Evolutionary conservation across 1,139 yeast species (phyloP), one percentile per base, ranked within the genome.

Genomic region (Scheffersomyces parashehatae): DNA sequence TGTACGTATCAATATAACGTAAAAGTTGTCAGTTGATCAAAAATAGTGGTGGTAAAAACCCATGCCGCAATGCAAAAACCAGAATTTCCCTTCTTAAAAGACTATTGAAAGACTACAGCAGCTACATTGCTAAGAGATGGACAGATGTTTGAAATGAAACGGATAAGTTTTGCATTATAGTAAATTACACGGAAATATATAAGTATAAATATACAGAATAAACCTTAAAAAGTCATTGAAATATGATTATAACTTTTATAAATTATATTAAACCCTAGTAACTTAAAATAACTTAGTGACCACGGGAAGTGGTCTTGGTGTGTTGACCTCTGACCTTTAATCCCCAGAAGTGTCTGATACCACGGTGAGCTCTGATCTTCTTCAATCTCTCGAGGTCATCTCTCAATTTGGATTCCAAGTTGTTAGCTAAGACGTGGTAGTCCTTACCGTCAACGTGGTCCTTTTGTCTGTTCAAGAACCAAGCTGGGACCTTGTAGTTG

Each of bases 341-440:
- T 70, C 98, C 98, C 98, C 98, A 95, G 95, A 86, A 91, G 85
- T 93, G 99, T 86, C 99, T 89, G 77, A 93, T 88, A 91, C 99
- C 99, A 82, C 98, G 88, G 95, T 93, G 99, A 70, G 98, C 83
- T 86, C 98, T 93, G 86, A 95, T 93, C 83, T 95, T 93, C 96
- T 95, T 95, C 79, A 93, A 85, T 85, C 98, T 93, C 83, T 93
- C 99, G 77, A 93, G 84, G 73, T 93, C 99, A 75, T 93, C 99
- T 88, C 99, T 95, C 80, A 93, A 88, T 83, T 93, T 93, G 70
- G 97, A 88, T 82, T 95, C 99, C 77, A 95, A 82, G 83, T 88
- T 88, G 93, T 93, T 93, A 68, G 98, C 98, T 69, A 93, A 87
- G 71, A 88, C 88, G 83, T 93, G 99, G 84, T 89, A 84, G 82